Conservation (phyloP, 1,284 basidiomycete species). For the Ganoderma lingzhi region DNA sequence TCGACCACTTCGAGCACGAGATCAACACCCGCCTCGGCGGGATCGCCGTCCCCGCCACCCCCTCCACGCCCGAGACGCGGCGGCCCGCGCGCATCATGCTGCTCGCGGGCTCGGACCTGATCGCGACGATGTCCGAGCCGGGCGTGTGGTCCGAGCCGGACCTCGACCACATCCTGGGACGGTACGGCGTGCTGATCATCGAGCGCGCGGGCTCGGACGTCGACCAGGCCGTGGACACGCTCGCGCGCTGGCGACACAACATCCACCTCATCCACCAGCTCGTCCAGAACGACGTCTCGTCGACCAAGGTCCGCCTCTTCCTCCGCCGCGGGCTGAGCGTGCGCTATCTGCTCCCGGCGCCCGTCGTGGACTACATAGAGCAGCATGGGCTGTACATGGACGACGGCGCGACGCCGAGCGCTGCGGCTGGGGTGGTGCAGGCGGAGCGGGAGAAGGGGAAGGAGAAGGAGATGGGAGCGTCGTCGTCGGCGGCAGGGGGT, state of each 20-base stretch:
- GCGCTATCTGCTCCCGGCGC: constrained; percentile 90
- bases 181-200: constrained; percentile 95
- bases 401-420: constrained; percentile 50
- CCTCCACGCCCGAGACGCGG: constrained; percentile 40
- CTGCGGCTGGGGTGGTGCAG: constrained; percentile 34
- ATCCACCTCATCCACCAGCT: constrained; percentile 95
- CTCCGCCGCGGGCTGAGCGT: constrained; percentile 93
- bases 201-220: constrained; percentile 96
- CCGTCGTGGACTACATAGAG: constrained; percentile 96
- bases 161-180: constrained; percentile 95
- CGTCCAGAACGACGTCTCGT: constrained; percentile 98
- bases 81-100: constrained; percentile 84
- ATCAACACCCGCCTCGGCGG: constrained; percentile 87
- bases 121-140: constrained; percentile 98
- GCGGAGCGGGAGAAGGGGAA: constrained; percentile 52
- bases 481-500: constrained; percentile 10
- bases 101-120: constrained; percentile 96
- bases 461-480: constrained; percentile 42
- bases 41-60: constrained; percentile 43
- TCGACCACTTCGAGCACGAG: constrained; percentile 96
- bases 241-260: constrained; percentile 86
- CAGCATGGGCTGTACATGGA: constrained; percentile 78
- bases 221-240: constrained; percentile 79
- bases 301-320: constrained; percentile 93
- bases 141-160: constrained; percentile 97